These are phyloP conservation scores for Acacia concinna DNA, from an alignment of 331 rosid genomes.

Conservation along the genomic window DNA sequence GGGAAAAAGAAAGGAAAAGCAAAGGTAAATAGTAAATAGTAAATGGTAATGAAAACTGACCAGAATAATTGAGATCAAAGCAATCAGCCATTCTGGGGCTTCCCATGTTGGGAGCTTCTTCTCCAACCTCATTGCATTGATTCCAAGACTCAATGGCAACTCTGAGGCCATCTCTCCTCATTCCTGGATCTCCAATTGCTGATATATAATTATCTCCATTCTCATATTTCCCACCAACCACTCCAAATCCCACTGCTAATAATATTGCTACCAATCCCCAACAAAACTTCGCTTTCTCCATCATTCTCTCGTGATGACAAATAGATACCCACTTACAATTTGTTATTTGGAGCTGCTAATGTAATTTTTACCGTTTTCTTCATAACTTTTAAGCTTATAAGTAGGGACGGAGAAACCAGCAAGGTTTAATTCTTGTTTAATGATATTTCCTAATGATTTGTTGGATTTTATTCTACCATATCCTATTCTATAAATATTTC, in stretches of 20 bases:
- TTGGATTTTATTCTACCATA: neutral
- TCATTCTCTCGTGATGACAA: neutral
- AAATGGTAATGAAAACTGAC: slow-evolving; percentile 1
- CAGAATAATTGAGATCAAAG: slow-evolving; percentile 19
- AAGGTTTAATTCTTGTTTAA: neutral
- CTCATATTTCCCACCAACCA: neutral
- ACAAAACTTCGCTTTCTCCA: neutral
- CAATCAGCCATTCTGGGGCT: slow-evolving; percentile 49
- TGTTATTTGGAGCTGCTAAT: neutral
- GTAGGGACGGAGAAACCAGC: too few species aligned
- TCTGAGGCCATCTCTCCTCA: slow-evolving; percentile 38
- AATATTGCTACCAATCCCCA: neutral
- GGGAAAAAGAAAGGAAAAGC: neutral
- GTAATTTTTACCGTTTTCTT: neutral
- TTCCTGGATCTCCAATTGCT: slow-evolving; percentile 43
- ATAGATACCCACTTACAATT: too few species aligned
- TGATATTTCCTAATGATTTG: neutral
- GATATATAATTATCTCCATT: slow-evolving; percentile 9
- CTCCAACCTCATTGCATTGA: slow-evolving; percentile 45
- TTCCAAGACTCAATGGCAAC: slow-evolving; percentile 49
- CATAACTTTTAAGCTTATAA: too few species aligned
- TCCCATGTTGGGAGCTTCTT: slow-evolving; percentile 45
- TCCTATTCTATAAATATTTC: neutral
- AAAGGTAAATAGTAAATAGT: neutral
- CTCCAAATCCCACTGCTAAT: neutral